A percentile compares a stretch with the other conserved stretches of the same genome.
These are phyloP conservation scores for Fusarium chlamydosporum DNA, from an alignment of 2,329 filamentous ascomycete genomes.

Conservation along the genomic window DNA sequence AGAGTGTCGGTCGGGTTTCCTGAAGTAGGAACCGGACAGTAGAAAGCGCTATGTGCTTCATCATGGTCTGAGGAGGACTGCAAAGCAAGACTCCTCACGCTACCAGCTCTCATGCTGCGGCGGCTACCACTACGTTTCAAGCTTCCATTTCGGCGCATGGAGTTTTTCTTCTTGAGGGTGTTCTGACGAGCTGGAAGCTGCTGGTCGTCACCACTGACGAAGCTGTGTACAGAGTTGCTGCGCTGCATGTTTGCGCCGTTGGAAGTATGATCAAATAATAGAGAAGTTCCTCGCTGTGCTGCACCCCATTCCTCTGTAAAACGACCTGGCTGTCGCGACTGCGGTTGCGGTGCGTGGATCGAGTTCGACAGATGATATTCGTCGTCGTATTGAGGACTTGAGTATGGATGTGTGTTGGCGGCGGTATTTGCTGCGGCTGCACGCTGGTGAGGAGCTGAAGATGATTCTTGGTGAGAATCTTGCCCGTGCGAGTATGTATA, in stretches of 20 bases:
- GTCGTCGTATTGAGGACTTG: constrained; percentile 43
- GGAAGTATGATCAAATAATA: constrained; percentile 65
- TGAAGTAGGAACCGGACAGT: constrained; percentile 88
- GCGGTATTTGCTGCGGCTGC: constrained; percentile 37
- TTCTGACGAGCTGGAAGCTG: constrained; percentile 67
- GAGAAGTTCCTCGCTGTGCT: constrained; percentile 74
- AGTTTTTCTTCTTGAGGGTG: constrained; percentile 90
- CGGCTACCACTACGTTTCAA: constrained; percentile 85
- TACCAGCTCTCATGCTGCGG: constrained; percentile 85
- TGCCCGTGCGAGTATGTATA: constrained; percentile 43
- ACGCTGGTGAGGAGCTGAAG: constrained; percentile 37
- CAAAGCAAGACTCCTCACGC: constrained; percentile 83
- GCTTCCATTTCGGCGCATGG: constrained; percentile 79
- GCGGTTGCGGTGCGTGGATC: constrained; percentile 41
- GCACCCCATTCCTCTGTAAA: constrained; percentile 82
- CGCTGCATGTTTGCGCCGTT: constrained; percentile 66
- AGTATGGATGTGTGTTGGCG: constrained; percentile 35
- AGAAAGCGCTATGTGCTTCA: constrained; percentile 86
- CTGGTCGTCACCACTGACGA: constrained; percentile 62
- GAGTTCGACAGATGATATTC: constrained; percentile 35
- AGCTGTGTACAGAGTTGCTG: constrained; percentile 71
- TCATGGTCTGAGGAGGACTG: constrained; percentile 77
- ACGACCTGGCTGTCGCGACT: constrained; percentile 58
- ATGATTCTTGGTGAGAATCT: constrained; percentile 44
- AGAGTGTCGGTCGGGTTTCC: constrained; percentile 91